Base-by-base conservation (phyloP, 2,329 filamentous ascomycete genomes). In the Xylariaceae sp. region DNA sequence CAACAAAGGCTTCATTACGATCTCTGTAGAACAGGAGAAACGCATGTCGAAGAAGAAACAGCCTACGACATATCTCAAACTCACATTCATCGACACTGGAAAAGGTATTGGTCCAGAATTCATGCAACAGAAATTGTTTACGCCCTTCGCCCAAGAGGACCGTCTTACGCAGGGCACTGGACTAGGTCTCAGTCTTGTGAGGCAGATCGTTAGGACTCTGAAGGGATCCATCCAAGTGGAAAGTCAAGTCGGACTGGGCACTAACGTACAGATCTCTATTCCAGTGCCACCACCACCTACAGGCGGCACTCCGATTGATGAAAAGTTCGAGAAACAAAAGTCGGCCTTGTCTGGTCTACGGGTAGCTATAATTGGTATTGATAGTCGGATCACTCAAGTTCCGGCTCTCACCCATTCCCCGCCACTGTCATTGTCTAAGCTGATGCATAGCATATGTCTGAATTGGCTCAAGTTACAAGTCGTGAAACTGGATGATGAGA, bases 131-230 rank as follows among this genome's bases (percentile, higher is more conserved):
- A 71, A 73, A 9, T 61, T 86, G 0, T 87, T 81, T 53, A 77
- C 72, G 0, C 78, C 81, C 0, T 86, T 85, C 45, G 61, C 71
- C 0, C 83, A 87, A 47, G 83, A 87, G 51, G 73, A 85, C 37
- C 62, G 67, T 0, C 57, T 87, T 2, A 68, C 75, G 0, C 72
- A 75, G 0, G 83, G 83, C 0, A 77, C 78, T 0, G 83, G 83
- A 0, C 64, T 87, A 0, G 83, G 83, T 0, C 62, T 87, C 19
- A 81, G 76, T 30, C 76, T 87, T 8, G 81, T 87, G 2, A 72
- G 73, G 16, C 64, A 68, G 38, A 76, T 87, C 4, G 72, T 48
- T 1, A 41, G 24, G 11, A 38, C 35, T n/a, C 22, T 53, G 2
- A 26, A 37, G 1, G 50, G 47, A 3, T 36, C 30, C 3, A 42